These are phyloP conservation scores for Colletotrichum euphorbiae DNA, from an alignment of 2,329 filamentous ascomycete species.

Conservation along the genomic window DNA sequence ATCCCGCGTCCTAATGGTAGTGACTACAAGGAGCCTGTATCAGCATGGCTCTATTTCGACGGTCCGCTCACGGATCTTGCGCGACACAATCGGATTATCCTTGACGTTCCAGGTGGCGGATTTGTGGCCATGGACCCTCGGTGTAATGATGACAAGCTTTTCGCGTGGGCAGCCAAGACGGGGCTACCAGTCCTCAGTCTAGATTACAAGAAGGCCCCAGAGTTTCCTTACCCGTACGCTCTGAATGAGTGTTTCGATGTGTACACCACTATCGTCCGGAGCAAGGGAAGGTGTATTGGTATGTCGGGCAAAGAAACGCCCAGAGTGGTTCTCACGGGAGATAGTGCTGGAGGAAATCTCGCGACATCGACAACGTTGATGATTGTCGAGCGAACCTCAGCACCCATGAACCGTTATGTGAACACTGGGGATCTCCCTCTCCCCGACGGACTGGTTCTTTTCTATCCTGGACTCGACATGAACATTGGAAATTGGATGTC, in stretches of 20 bases:
- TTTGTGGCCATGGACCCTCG: slow-evolving; percentile 98
- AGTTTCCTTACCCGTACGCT: slow-evolving; percentile 61
- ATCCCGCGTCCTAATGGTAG: slow-evolving; percentile 85
- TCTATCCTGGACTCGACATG: slow-evolving; percentile 94
- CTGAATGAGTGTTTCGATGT: slow-evolving; percentile 64
- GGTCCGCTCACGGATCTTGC: slow-evolving; percentile 83
- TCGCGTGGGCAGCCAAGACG: slow-evolving; percentile 90
- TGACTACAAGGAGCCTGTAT: slow-evolving; percentile 84
- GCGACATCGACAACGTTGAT: slow-evolving; percentile 82
- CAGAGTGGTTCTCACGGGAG: slow-evolving; percentile 58
- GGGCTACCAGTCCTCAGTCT: slow-evolving; percentile 90
- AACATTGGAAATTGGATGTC: slow-evolving; percentile 99
- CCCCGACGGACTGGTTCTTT: slow-evolving; percentile 84
- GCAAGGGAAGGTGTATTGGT: slow-evolving; percentile 56
- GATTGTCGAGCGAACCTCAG: slow-evolving; percentile 78
- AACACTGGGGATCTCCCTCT: slow-evolving; percentile 72
- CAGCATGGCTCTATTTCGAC: slow-evolving; percentile 94
- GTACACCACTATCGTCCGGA: slow-evolving; percentile 52
- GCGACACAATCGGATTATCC: slow-evolving; percentile 79
- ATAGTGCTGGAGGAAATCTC: slow-evolving; percentile 63
- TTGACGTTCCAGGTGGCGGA: slow-evolving; percentile 94
- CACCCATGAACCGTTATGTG: slow-evolving; percentile 65
- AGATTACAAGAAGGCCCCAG: slow-evolving; percentile 76
- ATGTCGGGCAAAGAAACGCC: slow-evolving; percentile 55
- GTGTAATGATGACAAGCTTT: slow-evolving; percentile 91